Evolutionary conservation across 768 basidiomycete genomes (phyloP).

Genomic region (Leccinum obscurum): DNA sequence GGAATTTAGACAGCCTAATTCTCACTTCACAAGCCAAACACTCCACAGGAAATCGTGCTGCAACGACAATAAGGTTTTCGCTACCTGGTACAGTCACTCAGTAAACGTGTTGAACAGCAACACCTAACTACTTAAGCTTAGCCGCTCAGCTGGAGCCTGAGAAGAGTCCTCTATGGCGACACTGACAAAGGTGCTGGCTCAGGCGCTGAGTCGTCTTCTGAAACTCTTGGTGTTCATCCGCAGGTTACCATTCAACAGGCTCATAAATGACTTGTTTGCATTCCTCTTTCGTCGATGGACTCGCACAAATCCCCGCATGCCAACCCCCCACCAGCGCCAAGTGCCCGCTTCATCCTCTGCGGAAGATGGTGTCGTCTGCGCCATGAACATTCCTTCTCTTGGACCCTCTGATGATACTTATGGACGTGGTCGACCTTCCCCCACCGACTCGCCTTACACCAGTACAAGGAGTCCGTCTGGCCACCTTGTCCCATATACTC

Average conservation of each 20-base stretch:
- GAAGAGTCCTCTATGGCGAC: background rate
- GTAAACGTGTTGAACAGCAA: no score
- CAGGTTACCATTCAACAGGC: background rate
- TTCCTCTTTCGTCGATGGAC: conserved; percentile 8
- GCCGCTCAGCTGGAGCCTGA: background rate
- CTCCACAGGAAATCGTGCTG: no score
- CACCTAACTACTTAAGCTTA: no score
- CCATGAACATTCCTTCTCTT: conserved; percentile 17
- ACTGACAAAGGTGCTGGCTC: background rate
- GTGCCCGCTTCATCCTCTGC: background rate
- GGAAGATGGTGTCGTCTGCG: conserved; percentile 6
- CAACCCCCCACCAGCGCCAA: background rate
- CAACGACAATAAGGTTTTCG: no score
- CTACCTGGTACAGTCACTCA: no score
- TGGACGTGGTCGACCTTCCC: conserved; percentile 10
- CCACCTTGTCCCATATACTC: conserved; percentile 21
- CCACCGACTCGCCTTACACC: conserved; percentile 14
- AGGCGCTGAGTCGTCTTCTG: conserved; percentile 3
- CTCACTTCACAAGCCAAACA: no score
- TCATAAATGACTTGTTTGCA: conserved; percentile 2
- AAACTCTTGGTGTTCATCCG: conserved; percentile 6
- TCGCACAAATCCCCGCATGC: background rate
- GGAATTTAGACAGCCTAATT: no score
- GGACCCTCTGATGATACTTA: conserved; percentile 1
- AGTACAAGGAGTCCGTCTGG: conserved; percentile 18